Conservation (phyloP, 345 rosid species). For the Euphorbia peplus region DNA sequence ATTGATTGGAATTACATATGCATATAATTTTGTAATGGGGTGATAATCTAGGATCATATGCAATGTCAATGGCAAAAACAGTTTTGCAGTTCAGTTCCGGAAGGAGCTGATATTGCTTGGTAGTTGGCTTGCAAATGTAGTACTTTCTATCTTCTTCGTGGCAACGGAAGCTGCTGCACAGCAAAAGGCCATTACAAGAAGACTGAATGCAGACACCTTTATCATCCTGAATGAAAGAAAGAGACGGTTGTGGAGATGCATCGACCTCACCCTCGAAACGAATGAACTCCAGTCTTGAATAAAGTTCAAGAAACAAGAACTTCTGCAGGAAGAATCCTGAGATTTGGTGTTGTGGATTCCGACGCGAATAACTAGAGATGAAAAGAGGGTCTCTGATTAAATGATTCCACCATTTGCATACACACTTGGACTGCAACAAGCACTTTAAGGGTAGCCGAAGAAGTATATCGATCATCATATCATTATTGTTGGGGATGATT, state of each 20-base stretch:
- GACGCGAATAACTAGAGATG: conserved; percentile 10
- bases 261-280: not conserved
- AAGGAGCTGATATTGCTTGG: conserved; percentile 21
- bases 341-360: too few relatives aligned
- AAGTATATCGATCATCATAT: too few relatives aligned
- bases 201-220: conserved; percentile 23
- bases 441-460: conserved; percentile 18
- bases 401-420: conserved; percentile 27
- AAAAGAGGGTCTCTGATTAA: conserved; percentile 24
- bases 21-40: conserved; percentile 22
- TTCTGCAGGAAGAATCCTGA: conserved; percentile 26
- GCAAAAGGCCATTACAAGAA: conserved; percentile 27
- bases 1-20: conserved; percentile 11
- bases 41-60: conserved; percentile 22
- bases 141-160: conserved; percentile 19
- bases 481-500: too few relatives aligned
- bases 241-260: conserved; percentile 20
- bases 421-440: conserved; percentile 26
- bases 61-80: conserved; percentile 21
- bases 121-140: conserved; percentile 29
- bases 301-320: conserved; percentile 13
- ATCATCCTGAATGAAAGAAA: conserved; percentile 23
- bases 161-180: conserved; percentile 33
- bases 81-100: conserved; percentile 15
- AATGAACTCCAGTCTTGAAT: conserved; percentile 11